Conservation (phyloP, 768 basidiomycete genomes). For the Agaricus blazei region DNA sequence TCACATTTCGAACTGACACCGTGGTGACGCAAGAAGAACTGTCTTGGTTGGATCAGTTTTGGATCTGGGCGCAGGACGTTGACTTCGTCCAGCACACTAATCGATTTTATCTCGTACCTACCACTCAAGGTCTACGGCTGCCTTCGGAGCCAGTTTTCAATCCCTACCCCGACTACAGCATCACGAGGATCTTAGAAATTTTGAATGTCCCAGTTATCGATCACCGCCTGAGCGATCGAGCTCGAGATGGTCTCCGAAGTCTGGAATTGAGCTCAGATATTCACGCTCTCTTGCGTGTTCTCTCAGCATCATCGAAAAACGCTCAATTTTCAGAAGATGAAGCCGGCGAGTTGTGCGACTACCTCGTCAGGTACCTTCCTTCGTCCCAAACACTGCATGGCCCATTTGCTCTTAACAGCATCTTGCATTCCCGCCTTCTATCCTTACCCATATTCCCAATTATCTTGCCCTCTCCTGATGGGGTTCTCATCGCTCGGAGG, state of each 20-base stretch:
- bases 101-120: constrained; percentile 26
- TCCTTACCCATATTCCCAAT: constrained; percentile 25
- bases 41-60: constrained; percentile 35
- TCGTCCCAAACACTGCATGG: constrained; percentile 5
- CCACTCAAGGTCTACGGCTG: constrained; percentile 21
- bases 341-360: not conserved
- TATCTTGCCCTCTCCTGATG: constrained; percentile 13
- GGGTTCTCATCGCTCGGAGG: not conserved
- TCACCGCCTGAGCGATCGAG: constrained; percentile 16
- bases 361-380: constrained; percentile 2
- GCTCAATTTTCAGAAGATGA: not conserved
- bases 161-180: not conserved
- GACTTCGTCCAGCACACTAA: not conserved
- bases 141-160: constrained; percentile 24
- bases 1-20: not conserved
- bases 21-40: constrained; percentile 14
- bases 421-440: constrained; percentile 8
- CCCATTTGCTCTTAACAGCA: constrained; percentile 5
- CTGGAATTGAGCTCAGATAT: constrained; percentile 11
- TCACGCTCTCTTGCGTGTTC: constrained; percentile 23
- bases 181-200: constrained; percentile 16
- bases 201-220: constrained; percentile 32
- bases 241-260: constrained; percentile 5
- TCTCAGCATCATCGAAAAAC: constrained; percentile 8
- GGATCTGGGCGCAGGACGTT: constrained; percentile 29